Conservation (phyloP, 345 rosid genomes). For the Cardamine occulta region DNA sequence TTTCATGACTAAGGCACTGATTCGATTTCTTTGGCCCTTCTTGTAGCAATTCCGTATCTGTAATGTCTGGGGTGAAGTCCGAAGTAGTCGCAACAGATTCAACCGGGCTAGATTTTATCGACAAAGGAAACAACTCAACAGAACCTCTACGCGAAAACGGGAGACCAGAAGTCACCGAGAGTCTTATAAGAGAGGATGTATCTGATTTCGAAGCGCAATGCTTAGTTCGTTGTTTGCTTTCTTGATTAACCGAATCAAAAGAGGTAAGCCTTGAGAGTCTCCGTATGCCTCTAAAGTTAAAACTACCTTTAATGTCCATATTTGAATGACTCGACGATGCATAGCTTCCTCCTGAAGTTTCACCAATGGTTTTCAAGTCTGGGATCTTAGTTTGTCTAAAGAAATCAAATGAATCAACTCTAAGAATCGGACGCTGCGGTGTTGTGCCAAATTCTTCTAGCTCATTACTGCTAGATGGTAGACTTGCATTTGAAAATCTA, state of each 20-base stretch:
- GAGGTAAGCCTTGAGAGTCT: constrained; percentile 53
- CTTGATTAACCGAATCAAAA: constrained; percentile 53
- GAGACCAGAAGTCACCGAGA: constrained; percentile 49
- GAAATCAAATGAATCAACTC: constrained; percentile 57
- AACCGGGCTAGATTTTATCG: constrained; percentile 55
- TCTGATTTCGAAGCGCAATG: constrained; percentile 49
- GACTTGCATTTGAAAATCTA: constrained; percentile 51
- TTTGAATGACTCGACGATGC: constrained; percentile 48
- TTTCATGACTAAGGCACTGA: constrained; percentile 52
- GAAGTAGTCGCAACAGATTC: constrained; percentile 53
- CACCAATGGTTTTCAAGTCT: constrained; percentile 53
- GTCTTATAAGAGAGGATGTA: constrained; percentile 50
- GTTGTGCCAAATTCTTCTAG: constrained; percentile 42
- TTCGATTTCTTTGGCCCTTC: constrained; percentile 53
- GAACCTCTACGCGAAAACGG: constrained; percentile 48
- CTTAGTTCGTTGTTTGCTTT: constrained; percentile 44
- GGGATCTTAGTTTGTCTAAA: constrained; percentile 46
- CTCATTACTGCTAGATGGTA: constrained; percentile 46
- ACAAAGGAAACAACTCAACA: constrained; percentile 54
- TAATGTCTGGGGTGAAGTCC: constrained; percentile 37
- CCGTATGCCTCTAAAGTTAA: constrained; percentile 41
- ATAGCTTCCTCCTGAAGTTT: constrained; percentile 49
- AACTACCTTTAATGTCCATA: constrained; percentile 44
- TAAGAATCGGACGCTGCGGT: constrained; percentile 46
- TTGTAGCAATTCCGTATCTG: constrained; percentile 50